Evolutionary conservation across 306 rosid species (phyloP), one percentile per base, ranked within the genome.

Genomic region (Fagus crenata): DNA sequence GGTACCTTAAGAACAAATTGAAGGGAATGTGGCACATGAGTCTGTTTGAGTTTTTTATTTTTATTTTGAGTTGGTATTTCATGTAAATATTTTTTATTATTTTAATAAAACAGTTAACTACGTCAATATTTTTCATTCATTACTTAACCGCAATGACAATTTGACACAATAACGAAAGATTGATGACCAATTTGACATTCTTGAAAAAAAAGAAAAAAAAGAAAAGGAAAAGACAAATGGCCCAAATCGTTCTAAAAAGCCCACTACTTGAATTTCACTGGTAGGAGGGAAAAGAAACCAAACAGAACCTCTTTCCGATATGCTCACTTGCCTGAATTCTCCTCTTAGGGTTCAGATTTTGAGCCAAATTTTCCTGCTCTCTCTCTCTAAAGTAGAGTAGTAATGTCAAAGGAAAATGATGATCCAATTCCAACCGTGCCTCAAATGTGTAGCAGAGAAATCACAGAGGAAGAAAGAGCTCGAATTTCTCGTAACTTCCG

Each of bases 401-500:
- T 39, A 6, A 78, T 72, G 81, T 49, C 70, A 31, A 78, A 71
- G 35, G 72, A 71, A 51, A 78, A 71, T 60, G 5, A 22, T 0
- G 3, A 6, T 35, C 18, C 37, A 18, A 54, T 6, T 35, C 18
- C 22, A 18, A 54, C 2, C n/a, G 33, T 54, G 33, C 41, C 54
- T 7, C 65, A 49, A 68, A 59, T 75, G 55, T 4, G 49, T 46
- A 63, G 78, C 69, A 51, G 65, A n/a, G 73, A 73, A 84, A 86
- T 89, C 71, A 81, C 86, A 43, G 86, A 84, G 12, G 90, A 81
- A 35, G 88, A 83, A 51, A 86, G 79, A 43, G 86, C 90, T 75
- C 87, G 91, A 46, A 87, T 94, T 74, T 75, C 89, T 54, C 78
- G 43, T 12, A 85, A 82, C 67, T 92, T 90, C 91, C 86, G 85